Conservation (phyloP, 2,329 filamentous ascomycete species). For the Drechslerella coelobrocha region DNA sequence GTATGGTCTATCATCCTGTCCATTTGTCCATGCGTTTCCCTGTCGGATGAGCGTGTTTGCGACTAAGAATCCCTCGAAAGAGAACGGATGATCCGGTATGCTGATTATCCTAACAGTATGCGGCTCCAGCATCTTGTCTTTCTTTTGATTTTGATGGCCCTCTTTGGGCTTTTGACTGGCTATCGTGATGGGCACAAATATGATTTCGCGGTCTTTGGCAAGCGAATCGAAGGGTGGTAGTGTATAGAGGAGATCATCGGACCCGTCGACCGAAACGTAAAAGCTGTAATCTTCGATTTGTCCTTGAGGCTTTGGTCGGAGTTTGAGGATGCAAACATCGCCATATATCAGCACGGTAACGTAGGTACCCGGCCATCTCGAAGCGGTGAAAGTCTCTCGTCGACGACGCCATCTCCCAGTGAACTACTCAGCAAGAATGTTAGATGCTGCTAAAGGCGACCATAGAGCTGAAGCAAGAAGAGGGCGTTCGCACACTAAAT, state of each 20-base stretch:
- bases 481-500: conserved; percentile 51
- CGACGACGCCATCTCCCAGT: conserved; percentile 54
- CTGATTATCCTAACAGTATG: conserved; percentile 53
- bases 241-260: conserved; percentile 53
- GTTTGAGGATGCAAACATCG: conserved; percentile 51
- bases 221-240: conserved; percentile 48
- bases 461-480: background rate
- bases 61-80: conserved; percentile 53
- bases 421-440: conserved; percentile 46
- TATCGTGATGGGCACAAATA: conserved; percentile 49
- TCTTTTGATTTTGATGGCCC: background rate
- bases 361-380: conserved; percentile 54
- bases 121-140: conserved; percentile 43
- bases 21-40: conserved; percentile 51
- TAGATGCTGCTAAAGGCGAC: background rate
- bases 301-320: conserved; percentile 52
- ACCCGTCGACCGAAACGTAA: conserved; percentile 53
- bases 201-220: conserved; percentile 32
- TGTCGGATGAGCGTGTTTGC: conserved; percentile 51
- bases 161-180: conserved; percentile 12
- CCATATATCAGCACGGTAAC: conserved; percentile 53
- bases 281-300: conserved; percentile 52
- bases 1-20: conserved; percentile 51
- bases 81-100: conserved; percentile 52
- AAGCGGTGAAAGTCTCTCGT: conserved; percentile 53